Percentiles rank a stretch among this genome's conserved stretches.
Conservation (phyloP, 768 basidiomycete species). For the Lactarius akahatsu region DNA sequence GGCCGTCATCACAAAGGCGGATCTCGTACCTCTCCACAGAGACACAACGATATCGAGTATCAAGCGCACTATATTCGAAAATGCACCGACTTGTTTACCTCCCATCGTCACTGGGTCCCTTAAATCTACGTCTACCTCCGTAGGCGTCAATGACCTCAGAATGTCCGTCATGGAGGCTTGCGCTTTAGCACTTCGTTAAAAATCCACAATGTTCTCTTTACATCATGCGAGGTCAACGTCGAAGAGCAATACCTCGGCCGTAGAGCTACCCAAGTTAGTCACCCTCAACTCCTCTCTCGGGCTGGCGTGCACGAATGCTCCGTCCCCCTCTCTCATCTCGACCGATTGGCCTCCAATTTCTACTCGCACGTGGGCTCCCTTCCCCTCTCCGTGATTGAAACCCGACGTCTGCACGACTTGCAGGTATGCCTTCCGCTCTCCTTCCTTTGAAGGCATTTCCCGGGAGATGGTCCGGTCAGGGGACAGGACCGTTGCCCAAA, state of each 20-base stretch:
- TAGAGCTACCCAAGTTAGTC: slow-evolving; percentile 62
- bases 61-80: slow-evolving; percentile 50
- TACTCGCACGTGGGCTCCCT: slow-evolving; percentile 60
- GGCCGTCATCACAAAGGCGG: slow-evolving; percentile 70
- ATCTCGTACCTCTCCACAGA: slow-evolving; percentile 44
- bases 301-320: slow-evolving; percentile 65
- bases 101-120: slow-evolving; percentile 58
- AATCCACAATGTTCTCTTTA: neutral
- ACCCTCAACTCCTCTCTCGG: slow-evolving; percentile 46
- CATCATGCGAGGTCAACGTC: slow-evolving; percentile 51
- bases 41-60: slow-evolving; percentile 43
- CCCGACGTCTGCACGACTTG: slow-evolving; percentile 87
- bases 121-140: slow-evolving; percentile 48
- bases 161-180: slow-evolving; percentile 61
- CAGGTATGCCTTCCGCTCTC: slow-evolving; percentile 65
- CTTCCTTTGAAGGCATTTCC: slow-evolving; percentile 38
- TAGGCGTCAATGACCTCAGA: slow-evolving; percentile 59
- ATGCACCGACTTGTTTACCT: slow-evolving; percentile 60
- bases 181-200: slow-evolving; percentile 35
- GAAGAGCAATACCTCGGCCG: slow-evolving; percentile 78
- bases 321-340: slow-evolving; percentile 83
- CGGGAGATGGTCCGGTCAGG: slow-evolving; percentile 54
- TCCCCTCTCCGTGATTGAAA: slow-evolving; percentile 59
- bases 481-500: slow-evolving; percentile 76
- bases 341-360: slow-evolving; percentile 42